Conservation (phyloP, 768 basidiomycete genomes). For the Antrodiella citrinella region DNA sequence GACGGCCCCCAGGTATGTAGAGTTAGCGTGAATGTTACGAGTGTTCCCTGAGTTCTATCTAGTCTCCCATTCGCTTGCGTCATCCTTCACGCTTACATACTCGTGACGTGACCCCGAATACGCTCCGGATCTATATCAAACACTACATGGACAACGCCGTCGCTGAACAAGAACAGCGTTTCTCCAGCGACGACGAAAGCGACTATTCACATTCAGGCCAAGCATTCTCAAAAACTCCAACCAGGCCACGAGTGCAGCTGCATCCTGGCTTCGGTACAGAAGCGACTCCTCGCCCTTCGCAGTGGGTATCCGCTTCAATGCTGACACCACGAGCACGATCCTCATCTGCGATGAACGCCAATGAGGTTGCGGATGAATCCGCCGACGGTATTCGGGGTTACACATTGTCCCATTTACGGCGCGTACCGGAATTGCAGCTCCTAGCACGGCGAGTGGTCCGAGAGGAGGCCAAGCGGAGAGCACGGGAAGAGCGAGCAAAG, state of each 20-base stretch:
- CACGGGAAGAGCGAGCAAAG: constrained; percentile 39
- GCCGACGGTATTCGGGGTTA: constrained; percentile 37
- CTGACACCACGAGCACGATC: neutral
- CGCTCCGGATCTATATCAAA: constrained; percentile 69
- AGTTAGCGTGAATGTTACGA: neutral
- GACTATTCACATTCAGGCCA: constrained; percentile 2
- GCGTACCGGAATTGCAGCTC: constrained; percentile 63
- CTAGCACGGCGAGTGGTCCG: constrained; percentile 59
- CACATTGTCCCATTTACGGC: constrained; percentile 66
- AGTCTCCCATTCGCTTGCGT: constrained; percentile 44
- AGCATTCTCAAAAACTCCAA: constrained; percentile 26
- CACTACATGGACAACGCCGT: constrained; percentile 67
- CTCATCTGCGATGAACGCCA: neutral
- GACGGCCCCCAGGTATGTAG: neutral
- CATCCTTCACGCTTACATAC: constrained; percentile 66
- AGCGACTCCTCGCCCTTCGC: constrained; percentile 3
- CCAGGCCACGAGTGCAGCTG: constrained; percentile 19
- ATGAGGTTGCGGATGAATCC: constrained; percentile 3
- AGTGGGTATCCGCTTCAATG: neutral
- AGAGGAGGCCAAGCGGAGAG: constrained; percentile 49
- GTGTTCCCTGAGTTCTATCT: neutral
- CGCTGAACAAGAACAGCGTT: constrained; percentile 1
- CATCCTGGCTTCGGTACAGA: neutral
- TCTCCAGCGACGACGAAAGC: constrained; percentile 3
- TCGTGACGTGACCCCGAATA: constrained; percentile 60